These are phyloP conservation scores for Paraconiothyrium brasiliense DNA, from an alignment of 2,329 filamentous ascomycete species.

Conservation along the genomic window DNA sequence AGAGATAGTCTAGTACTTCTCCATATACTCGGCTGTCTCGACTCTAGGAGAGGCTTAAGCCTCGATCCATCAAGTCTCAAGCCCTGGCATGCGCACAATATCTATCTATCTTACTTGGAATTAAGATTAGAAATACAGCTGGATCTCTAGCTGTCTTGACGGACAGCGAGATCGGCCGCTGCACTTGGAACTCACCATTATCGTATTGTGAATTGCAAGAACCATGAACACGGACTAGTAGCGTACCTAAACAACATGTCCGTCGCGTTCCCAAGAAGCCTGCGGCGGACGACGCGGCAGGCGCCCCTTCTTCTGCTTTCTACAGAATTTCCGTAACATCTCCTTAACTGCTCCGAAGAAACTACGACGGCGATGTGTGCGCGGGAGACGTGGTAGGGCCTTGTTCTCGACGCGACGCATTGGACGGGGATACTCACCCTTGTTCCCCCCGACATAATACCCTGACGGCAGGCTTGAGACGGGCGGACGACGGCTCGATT, in stretches of 20 bases:
- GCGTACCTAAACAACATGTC: too few species aligned
- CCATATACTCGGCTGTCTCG: not conserved
- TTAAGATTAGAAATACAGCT: too few species aligned
- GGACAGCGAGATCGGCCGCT: too few species aligned
- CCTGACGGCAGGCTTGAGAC: not conserved
- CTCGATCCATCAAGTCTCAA: not conserved
- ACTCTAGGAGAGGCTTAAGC: not conserved
- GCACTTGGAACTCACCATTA: too few species aligned
- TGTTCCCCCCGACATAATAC: not conserved
- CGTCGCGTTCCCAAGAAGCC: too few species aligned
- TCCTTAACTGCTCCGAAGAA: not conserved
- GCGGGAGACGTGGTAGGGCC: not conserved
- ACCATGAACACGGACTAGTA: too few species aligned
- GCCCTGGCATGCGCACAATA: not conserved
- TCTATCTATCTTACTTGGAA: too few species aligned
- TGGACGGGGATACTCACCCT: not conserved
- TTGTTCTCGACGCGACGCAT: constrained; percentile 5
- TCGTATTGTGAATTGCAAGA: too few species aligned
- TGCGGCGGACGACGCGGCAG: not conserved
- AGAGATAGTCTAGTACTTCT: too few species aligned
- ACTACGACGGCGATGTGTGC: not conserved
- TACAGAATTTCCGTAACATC: not conserved
- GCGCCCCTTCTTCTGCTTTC: not conserved
- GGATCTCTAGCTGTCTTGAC: too few species aligned
- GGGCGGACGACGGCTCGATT: not conserved